Percentiles rank a stretch among this genome's conserved stretches.
Conservation (phyloP, 1,284 basidiomycete species). For the Porogramme epimiltina region DNA sequence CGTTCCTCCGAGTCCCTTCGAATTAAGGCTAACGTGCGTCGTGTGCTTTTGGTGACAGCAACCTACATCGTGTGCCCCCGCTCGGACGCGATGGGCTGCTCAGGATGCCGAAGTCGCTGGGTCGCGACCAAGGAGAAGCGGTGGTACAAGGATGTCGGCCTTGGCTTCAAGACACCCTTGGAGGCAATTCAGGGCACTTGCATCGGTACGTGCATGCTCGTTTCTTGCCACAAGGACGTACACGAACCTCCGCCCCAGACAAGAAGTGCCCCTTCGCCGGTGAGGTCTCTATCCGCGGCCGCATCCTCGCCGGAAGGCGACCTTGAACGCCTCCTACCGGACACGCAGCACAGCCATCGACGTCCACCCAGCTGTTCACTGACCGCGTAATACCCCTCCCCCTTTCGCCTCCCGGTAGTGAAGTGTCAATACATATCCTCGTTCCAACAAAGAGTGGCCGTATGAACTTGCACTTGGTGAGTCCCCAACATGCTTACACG, state of each 20-base stretch:
- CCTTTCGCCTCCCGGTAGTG: no score
- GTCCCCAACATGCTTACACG: no score
- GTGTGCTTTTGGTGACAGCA: no score
- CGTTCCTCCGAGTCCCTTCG: background rate
- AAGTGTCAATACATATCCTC: no score
- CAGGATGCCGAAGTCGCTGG: no score
- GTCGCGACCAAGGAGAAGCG: constrained; percentile 92
- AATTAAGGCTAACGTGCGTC: no score
- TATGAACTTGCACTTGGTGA: constrained; percentile 29
- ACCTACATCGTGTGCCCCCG: no score
- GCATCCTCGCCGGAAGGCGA: constrained; percentile 98
- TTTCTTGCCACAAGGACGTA: background rate
- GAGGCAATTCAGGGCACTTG: constrained; percentile 98
- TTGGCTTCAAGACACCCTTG: constrained; percentile 95
- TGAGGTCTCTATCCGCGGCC: constrained; percentile 96
- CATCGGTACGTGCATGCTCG: constrained; percentile 70
- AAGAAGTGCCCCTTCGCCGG: constrained; percentile 99
- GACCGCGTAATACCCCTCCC: no score
- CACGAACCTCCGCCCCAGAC: constrained; percentile 53
- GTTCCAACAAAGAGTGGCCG: constrained; percentile 26
- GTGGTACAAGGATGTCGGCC: constrained; percentile 99
- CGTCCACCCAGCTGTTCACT: no score
- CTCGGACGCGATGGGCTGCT: no score
- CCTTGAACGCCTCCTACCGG: no score
- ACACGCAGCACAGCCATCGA: no score